Evolutionary conservation across 805 yeast species (phyloP), one percentile per base, ranked within the genome.

Genomic region (Pichia nakasei): DNA sequence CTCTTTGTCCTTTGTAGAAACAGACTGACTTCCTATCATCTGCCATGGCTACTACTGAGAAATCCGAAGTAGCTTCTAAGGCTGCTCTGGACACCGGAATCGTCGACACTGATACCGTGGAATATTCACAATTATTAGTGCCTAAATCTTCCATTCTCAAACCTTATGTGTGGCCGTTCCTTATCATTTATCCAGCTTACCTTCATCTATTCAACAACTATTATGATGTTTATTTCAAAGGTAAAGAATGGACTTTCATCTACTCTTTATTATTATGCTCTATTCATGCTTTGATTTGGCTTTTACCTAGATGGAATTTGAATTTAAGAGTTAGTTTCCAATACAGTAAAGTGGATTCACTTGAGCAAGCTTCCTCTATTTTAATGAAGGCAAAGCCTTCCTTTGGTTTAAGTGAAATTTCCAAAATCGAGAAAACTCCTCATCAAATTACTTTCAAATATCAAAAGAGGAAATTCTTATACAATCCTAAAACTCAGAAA

Each of bases 241-340:
- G 96, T 22, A 74, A 82, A 38, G 98, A 91, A 66, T 93, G 98
- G 97, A 93, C 97, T 0, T 86, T 85, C 61, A 93, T 91, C 32
- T 89, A 78, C 57, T 68, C 87, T 21, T 82, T 94, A 48, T 63
- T 88, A 6, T 70, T 89, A 41, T 61, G 82, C 32, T 78, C 96
- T 2, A 48, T 83, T 46, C 94, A 91, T 59, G 67, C 80, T 37
- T 68, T 91, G 59, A 68, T 91, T 46, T 74, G 88, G 82, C 75
- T 91, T 61, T 76, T 87, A 76, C 96, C 97, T n/a, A 82, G 83
- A 56, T 91, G 98, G 98, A 87, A 80, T 59, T 73, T 88, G 48
- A 72, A 76, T 40, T 65, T 91, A 42, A 75, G 78, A 48, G 75
- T 85, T 31, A 61, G 63, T 4, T 87, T 91, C 67, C 85, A 88